Percentiles rank a stretch among this genome's conserved stretches.
Evolutionary conservation across 2,329 filamentous ascomycete genomes (phyloP).

Genomic region (Plenodomus biglobosus): DNA sequence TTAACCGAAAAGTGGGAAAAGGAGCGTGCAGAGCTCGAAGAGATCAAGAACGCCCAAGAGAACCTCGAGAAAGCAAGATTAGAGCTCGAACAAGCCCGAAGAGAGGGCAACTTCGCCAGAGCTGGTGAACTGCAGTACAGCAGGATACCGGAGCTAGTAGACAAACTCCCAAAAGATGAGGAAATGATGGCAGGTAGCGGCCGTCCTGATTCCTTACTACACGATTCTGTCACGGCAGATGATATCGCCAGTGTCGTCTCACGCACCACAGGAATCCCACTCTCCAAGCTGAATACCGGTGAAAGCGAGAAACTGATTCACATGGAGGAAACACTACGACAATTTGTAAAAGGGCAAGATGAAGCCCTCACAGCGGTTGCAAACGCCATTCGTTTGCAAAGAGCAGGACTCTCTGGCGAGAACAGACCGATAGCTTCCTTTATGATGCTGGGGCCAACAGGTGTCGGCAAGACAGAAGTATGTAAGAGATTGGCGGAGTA

Average conservation of each 20-base stretch:
- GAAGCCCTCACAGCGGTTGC: slow-evolving; percentile 89
- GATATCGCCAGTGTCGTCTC: slow-evolving; percentile 94
- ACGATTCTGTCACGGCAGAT: slow-evolving; percentile 92
- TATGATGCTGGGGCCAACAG: slow-evolving; percentile 96
- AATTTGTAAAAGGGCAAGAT: slow-evolving; percentile 88
- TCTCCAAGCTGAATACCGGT: slow-evolving; percentile 87
- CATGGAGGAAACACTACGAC: slow-evolving; percentile 87
- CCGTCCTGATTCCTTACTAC: slow-evolving; percentile 65
- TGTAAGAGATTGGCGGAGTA: slow-evolving; percentile 95
- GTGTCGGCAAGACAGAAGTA: slow-evolving; percentile 94
- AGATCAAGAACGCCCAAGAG: slow-evolving; percentile 82
- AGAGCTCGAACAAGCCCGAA: slow-evolving; percentile 83
- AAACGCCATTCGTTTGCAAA: slow-evolving; percentile 89
- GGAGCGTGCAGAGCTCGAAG: slow-evolving; percentile 81
- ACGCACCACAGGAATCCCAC: slow-evolving; percentile 86
- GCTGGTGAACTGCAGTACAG: slow-evolving; percentile 92
- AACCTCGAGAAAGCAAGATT: slow-evolving; percentile 83
- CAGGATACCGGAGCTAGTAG: slow-evolving; percentile 78
- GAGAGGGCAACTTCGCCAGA: slow-evolving; percentile 82
- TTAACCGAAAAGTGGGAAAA: slow-evolving; percentile 87
- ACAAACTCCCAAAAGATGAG: slow-evolving; percentile 75
- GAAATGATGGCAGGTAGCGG: slow-evolving; percentile 38
- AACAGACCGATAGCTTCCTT: slow-evolving; percentile 91
- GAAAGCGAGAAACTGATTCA: slow-evolving; percentile 93
- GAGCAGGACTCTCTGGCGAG: slow-evolving; percentile 87